Evolutionary conservation across 148 eudicot genomes (phyloP).

Genomic region (Silene conica): DNA sequence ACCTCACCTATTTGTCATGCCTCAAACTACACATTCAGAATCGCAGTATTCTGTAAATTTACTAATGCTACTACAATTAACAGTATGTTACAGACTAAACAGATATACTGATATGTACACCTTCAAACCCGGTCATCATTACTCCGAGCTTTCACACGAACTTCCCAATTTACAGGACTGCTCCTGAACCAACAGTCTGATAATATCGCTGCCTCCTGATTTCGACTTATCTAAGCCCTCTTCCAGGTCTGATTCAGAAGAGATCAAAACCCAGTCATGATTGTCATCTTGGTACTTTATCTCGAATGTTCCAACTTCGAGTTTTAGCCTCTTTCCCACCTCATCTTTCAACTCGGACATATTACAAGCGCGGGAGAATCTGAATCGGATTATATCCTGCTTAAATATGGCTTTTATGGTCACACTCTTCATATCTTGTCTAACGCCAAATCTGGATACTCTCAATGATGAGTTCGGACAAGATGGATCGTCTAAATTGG

Average conservation of each 20-base stretch:
- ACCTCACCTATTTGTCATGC: slow-evolving; percentile 13
- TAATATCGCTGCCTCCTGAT: slow-evolving; percentile 49
- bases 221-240: slow-evolving; percentile 58
- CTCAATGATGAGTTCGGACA: slow-evolving; percentile 1
- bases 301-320: slow-evolving; percentile 71
- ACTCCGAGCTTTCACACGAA: slow-evolving; percentile 60
- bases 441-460: slow-evolving; percentile 33
- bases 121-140: slow-evolving; percentile 25
- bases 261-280: slow-evolving; percentile 65
- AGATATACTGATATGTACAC: slow-evolving; percentile 29
- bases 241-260: slow-evolving; percentile 66
- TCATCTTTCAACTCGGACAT: slow-evolving; percentile 56
- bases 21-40: background rate
- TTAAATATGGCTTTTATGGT: slow-evolving; percentile 73
- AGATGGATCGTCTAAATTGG: slow-evolving; percentile 35
- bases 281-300: slow-evolving; percentile 84
- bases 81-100: slow-evolving; percentile 25
- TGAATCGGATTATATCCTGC: slow-evolving; percentile 79
- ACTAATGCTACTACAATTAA: slow-evolving; percentile 30
- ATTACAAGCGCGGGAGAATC: slow-evolving; percentile 47
- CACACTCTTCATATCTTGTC: slow-evolving; percentile 51
- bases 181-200: slow-evolving; percentile 58
- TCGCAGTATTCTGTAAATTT: slow-evolving; percentile 5
- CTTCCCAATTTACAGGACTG: slow-evolving; percentile 46
- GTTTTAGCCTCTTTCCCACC: slow-evolving; percentile 65